These are phyloP conservation scores for Alternaria alternata DNA, from an alignment of 2,329 filamentous ascomycete species.

Conservation along the genomic window DNA sequence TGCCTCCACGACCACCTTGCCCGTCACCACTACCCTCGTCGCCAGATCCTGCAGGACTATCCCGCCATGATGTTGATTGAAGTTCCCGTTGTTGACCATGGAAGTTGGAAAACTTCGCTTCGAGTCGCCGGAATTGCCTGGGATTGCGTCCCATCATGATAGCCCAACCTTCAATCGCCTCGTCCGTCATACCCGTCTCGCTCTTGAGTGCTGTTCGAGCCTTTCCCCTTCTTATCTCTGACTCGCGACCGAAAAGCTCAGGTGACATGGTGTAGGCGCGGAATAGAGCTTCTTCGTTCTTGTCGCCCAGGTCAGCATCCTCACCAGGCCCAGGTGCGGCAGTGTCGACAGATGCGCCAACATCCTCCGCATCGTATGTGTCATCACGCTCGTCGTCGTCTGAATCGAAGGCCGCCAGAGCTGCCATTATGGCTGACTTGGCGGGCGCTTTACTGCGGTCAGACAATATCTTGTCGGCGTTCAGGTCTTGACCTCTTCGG, in stretches of 20 bases:
- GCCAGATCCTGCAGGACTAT: conserved; percentile 62
- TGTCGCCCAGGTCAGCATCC: conserved; percentile 64
- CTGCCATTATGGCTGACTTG: conserved; percentile 88
- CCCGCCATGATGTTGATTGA: conserved; percentile 68
- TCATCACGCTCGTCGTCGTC: conserved; percentile 98
- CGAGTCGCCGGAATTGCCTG: conserved; percentile 71
- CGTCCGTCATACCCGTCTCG: conserved; percentile 89
- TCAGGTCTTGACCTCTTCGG: conserved; percentile 69
- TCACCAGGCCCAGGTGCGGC: conserved; percentile 59
- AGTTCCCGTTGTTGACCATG: conserved; percentile 72
- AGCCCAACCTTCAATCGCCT: conserved; percentile 92
- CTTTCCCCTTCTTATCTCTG: conserved; percentile 71
- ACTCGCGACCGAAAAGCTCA: conserved; percentile 74
- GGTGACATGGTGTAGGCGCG: conserved; percentile 71
- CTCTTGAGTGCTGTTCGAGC: conserved; percentile 70
- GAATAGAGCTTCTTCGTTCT: conserved; percentile 77
- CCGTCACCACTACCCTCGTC: conserved; percentile 57
- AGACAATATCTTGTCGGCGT: conserved; percentile 75
- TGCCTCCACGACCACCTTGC: conserved; percentile 59
- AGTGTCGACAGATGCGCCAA: conserved; percentile 85
- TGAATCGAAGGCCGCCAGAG: conserved; percentile 86
- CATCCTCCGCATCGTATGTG: conserved; percentile 91
- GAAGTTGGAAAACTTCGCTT: conserved; percentile 73
- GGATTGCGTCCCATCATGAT: conserved; percentile 82
- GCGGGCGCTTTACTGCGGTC: conserved; percentile 71